Conservation (phyloP, 805 yeast genomes). For the Wickerhamiella allomyrinae region DNA sequence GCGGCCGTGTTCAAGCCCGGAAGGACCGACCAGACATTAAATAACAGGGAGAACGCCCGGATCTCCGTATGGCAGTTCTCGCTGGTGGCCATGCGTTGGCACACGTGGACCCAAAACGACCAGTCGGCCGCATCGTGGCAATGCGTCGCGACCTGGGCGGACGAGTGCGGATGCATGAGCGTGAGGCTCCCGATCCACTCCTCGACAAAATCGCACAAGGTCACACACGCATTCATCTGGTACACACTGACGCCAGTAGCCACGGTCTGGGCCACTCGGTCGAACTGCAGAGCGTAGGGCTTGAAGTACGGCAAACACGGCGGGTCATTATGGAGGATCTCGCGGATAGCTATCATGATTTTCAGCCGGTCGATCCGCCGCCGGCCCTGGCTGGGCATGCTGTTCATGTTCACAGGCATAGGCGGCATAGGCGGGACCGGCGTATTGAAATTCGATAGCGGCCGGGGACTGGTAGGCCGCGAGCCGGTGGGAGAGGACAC, state of each 20-base stretch:
- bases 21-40: conserved; percentile 59
- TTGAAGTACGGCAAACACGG: conserved; percentile 21
- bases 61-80: conserved; percentile 49
- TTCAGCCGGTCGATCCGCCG: conserved; percentile 24
- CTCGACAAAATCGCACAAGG: conserved; percentile 29
- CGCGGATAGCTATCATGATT: conserved; percentile 24
- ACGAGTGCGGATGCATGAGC: conserved; percentile 19
- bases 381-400: conserved; percentile 4
- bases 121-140: conserved; percentile 37
- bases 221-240: conserved; percentile 26
- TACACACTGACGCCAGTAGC: conserved; percentile 23
- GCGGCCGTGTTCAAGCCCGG: conserved; percentile 13
- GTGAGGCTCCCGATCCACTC: conserved; percentile 26
- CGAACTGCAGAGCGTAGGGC: conserved; percentile 24
- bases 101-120: conserved; percentile 61
- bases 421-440: not conserved
- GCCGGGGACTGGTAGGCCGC: conserved; percentile 2
- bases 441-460: not conserved
- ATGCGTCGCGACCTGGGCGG: conserved; percentile 16
- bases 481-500: conserved; percentile 2
- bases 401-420: not conserved
- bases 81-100: conserved; percentile 44
- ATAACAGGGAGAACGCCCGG: conserved; percentile 49
- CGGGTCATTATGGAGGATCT: conserved; percentile 26
- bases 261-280: conserved; percentile 25